Evolutionary conservation across 805 yeast species (phyloP).

Genomic region (Candida oleophila): DNA sequence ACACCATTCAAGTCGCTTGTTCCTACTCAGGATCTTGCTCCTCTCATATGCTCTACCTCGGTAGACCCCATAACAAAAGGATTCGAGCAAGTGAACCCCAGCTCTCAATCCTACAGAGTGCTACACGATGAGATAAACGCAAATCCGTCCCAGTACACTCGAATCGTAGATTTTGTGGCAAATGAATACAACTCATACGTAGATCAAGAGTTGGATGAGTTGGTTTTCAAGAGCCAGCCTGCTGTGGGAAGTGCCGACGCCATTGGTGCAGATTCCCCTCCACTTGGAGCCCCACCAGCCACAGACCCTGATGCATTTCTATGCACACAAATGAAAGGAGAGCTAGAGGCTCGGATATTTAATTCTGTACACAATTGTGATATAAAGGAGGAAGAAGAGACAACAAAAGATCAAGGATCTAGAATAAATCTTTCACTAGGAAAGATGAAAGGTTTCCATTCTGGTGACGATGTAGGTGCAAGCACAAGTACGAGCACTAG

Average conservation of each 20-base stretch:
- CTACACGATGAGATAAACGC: constrained; percentile 5
- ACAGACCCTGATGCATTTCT: not conserved
- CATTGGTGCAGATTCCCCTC: not conserved
- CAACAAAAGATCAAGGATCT: not conserved
- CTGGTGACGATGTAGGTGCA: not conserved
- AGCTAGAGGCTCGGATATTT: not conserved
- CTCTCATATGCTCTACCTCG: constrained; percentile 13
- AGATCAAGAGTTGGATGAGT: constrained; percentile 25
- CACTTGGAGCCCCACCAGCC: constrained; percentile 1
- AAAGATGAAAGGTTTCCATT: not conserved
- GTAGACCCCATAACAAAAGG: constrained; percentile 7
- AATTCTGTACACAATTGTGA: not conserved
- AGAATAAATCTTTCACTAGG: not conserved
- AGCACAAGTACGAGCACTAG: not conserved
- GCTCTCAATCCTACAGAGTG: not conserved
- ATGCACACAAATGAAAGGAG: not conserved
- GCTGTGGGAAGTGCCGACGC: not conserved
- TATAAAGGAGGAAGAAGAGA: not conserved
- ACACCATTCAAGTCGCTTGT: constrained; percentile 28
- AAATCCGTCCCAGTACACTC: constrained; percentile 11
- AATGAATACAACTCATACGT: constrained; percentile 19
- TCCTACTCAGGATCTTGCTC: constrained; percentile 25
- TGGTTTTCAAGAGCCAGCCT: constrained; percentile 27
- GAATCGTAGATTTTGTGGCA: constrained; percentile 13
- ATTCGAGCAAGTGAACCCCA: constrained; percentile 2